Evolutionary conservation across 2,329 filamentous ascomycete genomes (phyloP), one percentile per base, ranked within the genome.

Genomic region (Niveomyces coronatus): DNA sequence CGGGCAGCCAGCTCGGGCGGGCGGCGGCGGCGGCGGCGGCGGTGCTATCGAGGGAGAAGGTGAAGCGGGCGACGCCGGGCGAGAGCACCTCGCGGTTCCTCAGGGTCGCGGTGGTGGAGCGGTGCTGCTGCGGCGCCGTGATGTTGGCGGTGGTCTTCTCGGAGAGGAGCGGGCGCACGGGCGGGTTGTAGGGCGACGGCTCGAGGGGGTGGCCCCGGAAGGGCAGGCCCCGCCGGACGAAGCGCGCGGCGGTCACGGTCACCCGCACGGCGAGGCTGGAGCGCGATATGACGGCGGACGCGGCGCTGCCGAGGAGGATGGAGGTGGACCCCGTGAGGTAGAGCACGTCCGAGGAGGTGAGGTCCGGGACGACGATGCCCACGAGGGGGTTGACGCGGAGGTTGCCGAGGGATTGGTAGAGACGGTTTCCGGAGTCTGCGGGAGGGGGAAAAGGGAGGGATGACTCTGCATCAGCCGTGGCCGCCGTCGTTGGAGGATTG

Each of bases 331-430:
- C 85, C 0, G 84, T 89, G 5, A 80, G 57, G 54, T 89, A 89
- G 2, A 94, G 65, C 5, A 83, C 76, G 49, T 85, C 65, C 2
- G 82, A 82, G 0, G 74, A 82, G 4, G 71, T 70, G 50, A 84
- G 89, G 53, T 88, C 76, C 0, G 85, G 84, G 24, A 94, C 69
- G 3, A 73, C 74, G 34, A 89, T 56, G 3, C 86, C 85, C 3
- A 82, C 74, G 14, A 64, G 61, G 0, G 84, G 82, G 22, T 79
- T 80, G 7, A 70, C 59, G 27, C 71, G 64, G 11, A 93, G 63
- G 52, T 94, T 94, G 1, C 86, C 86, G 0, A 93, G 68, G 0
- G 82, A 85, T 55, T 93, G 85, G 49, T 93, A 94, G 0, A 91
- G 62, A 13, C 84, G 67, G 55, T 94, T 94, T 7, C 86, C 86